Conservation (phyloP, 2,329 filamentous ascomycete species). For the Sclerotinia sclerotiorum region DNA sequence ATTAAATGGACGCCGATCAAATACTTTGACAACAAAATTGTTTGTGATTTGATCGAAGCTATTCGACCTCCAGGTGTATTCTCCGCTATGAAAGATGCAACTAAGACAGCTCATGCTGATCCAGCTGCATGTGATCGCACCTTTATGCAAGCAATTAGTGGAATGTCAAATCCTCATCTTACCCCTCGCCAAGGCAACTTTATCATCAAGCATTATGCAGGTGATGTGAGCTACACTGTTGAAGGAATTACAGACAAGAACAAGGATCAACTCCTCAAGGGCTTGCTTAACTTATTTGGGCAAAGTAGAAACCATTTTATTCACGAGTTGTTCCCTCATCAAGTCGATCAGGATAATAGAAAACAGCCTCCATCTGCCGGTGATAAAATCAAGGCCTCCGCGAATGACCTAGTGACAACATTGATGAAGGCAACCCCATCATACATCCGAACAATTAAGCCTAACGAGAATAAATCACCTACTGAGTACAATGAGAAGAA, state of each 20-base stretch:
- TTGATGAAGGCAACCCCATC: constrained; percentile 97
- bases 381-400: constrained; percentile 92
- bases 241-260: constrained; percentile 99
- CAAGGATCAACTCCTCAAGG: constrained; percentile 95
- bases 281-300: constrained; percentile 82
- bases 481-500: constrained; percentile 89
- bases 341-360: constrained; percentile 94
- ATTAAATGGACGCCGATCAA: constrained; percentile 99
- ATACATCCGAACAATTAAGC: constrained; percentile 98
- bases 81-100: constrained; percentile 94
- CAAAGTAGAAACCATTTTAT: constrained; percentile 83
- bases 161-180: constrained; percentile 88
- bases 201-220: constrained; percentile 98
- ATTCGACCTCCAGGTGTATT: constrained; percentile 88
- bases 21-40: constrained; percentile 99
- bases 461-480: constrained; percentile 97
- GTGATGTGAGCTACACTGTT: constrained; percentile 91
- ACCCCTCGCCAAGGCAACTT: constrained; percentile 92
- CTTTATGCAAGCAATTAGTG: constrained; percentile 90
- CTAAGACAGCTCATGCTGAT: constrained; percentile 96
- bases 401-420: constrained; percentile 91
- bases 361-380: constrained; percentile 91
- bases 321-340: constrained; percentile 83
- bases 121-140: constrained; percentile 91
- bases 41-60: constrained; percentile 95